phyloP scores from a whole-genome alignment of 2,329 filamentous ascomycete species.

The Fusarium bactridioides region DNA sequence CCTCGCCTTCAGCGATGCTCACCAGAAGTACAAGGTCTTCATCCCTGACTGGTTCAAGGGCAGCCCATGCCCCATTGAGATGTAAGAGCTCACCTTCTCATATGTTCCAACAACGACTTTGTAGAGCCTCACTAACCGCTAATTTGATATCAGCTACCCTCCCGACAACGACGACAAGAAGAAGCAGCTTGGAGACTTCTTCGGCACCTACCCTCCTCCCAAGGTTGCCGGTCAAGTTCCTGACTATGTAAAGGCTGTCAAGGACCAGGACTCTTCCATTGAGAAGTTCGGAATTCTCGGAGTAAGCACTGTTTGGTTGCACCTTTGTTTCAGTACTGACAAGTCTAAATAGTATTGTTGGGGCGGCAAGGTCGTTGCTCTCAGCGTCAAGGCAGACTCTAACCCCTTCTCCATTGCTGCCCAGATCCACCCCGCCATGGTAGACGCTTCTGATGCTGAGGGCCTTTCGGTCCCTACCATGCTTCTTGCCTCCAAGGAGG shows the following conservation, averaged over 20 bases:
- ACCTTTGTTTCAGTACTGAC: not conserved
- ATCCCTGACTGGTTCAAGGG: conserved; percentile 93
- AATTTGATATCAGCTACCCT: conserved; percentile 58
- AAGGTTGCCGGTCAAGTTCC: conserved; percentile 60
- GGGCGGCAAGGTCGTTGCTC: conserved; percentile 72
- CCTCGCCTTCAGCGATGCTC: conserved; percentile 62
- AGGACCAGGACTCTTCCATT: conserved; percentile 61
- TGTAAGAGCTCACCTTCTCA: conserved; percentile 42
- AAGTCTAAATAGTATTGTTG: conserved; percentile 64
- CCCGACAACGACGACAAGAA: conserved; percentile 71
- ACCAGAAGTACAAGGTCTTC: conserved; percentile 80
- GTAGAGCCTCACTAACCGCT: not conserved
- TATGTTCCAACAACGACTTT: not conserved
- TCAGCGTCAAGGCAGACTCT: conserved; percentile 56
- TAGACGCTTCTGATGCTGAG: conserved; percentile 67
- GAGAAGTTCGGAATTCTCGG: conserved; percentile 69
- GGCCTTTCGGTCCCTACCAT: conserved; percentile 68
- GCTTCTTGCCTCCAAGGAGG: conserved; percentile 72
- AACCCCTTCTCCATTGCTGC: conserved; percentile 65
- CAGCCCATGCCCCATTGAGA: conserved; percentile 65
- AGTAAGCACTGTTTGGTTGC: conserved; percentile 48
- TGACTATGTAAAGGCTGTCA: conserved; percentile 61
- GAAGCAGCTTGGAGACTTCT: conserved; percentile 65
- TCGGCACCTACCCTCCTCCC: conserved; percentile 59
- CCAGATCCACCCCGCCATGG: conserved; percentile 68